These are phyloP conservation scores for Saccharomycopsis schoenii DNA, from an alignment of 805 yeast genomes.

Conservation along the genomic window DNA sequence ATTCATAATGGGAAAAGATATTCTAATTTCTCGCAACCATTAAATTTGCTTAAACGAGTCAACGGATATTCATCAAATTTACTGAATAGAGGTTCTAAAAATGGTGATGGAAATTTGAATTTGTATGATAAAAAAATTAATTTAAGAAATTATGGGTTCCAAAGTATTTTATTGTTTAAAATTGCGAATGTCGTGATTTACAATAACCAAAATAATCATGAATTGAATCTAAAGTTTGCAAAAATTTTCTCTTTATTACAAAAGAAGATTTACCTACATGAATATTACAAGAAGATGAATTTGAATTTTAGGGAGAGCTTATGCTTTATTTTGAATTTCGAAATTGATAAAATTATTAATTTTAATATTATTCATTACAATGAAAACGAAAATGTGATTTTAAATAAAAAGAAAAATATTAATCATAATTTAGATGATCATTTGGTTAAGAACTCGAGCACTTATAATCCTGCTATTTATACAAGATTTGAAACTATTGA, in stretches of 20 bases:
- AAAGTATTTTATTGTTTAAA: slow-evolving; percentile 12
- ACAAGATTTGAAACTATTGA: slow-evolving; percentile 16
- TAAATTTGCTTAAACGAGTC: slow-evolving; percentile 13
- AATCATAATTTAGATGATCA: neutral
- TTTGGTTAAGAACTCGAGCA: neutral
- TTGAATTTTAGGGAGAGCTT: slow-evolving; percentile 13
- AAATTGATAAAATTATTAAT: slow-evolving; percentile 14
- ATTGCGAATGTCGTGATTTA: slow-evolving; percentile 17
- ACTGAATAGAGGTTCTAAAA: slow-evolving; percentile 11
- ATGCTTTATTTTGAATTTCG: slow-evolving; percentile 17
- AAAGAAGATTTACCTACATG: slow-evolving; percentile 16
- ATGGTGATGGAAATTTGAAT: slow-evolving; percentile 12
- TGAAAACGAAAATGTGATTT: slow-evolving; percentile 16
- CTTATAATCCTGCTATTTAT: neutral
- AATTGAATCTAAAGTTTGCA: slow-evolving; percentile 15
- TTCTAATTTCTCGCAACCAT: slow-evolving; percentile 14
- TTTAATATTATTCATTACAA: slow-evolving; percentile 17
- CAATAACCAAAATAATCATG: slow-evolving; percentile 15
- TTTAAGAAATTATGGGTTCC: slow-evolving; percentile 16
- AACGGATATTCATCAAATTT: slow-evolving; percentile 7
- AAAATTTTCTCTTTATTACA: slow-evolving; percentile 17
- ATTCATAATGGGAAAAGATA: slow-evolving; percentile 8
- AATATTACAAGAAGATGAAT: slow-evolving; percentile 7
- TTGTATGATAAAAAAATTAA: slow-evolving; percentile 16
- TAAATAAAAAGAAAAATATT: neutral